Evolutionary conservation across 441 rosid genomes (phyloP).

Genomic region (Erodium trifolium): DNA sequence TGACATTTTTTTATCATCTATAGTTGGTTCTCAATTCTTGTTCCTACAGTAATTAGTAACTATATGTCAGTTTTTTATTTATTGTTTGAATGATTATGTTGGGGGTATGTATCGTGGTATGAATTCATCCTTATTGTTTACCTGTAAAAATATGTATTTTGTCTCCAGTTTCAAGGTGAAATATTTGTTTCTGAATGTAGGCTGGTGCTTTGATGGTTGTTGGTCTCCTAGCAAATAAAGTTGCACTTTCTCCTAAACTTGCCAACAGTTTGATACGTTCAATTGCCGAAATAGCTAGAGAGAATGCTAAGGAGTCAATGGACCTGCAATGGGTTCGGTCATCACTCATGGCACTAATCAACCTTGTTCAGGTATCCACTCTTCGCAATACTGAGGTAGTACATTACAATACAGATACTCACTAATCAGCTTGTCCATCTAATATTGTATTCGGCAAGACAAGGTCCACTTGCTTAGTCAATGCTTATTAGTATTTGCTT

Average conservation of each 20-base stretch:
- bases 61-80: not conserved
- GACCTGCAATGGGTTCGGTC: conserved; percentile 65
- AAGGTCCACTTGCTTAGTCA: no score
- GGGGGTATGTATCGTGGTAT: not conserved
- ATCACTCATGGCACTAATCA: conserved; percentile 64
- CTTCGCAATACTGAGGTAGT: no score
- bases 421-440: no score
- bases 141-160: conserved; percentile 7
- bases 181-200: conserved; percentile 31
- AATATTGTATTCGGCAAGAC: no score
- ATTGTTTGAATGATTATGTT: not conserved
- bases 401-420: no score
- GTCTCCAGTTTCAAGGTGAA: conserved; percentile 9
- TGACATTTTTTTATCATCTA: no score
- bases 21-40: no score
- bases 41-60: no score
- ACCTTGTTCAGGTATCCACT: conserved; percentile 71
- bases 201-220: conserved; percentile 92
- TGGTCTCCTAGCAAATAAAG: conserved; percentile 67
- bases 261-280: conserved; percentile 67
- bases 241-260: conserved; percentile 60
- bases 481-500: no score
- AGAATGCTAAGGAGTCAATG: conserved; percentile 56
- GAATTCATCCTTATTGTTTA: not conserved
- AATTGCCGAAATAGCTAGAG: conserved; percentile 56